Conservation (phyloP, 352 stramenopile genomes). For the Phytophthora melonis region DNA sequence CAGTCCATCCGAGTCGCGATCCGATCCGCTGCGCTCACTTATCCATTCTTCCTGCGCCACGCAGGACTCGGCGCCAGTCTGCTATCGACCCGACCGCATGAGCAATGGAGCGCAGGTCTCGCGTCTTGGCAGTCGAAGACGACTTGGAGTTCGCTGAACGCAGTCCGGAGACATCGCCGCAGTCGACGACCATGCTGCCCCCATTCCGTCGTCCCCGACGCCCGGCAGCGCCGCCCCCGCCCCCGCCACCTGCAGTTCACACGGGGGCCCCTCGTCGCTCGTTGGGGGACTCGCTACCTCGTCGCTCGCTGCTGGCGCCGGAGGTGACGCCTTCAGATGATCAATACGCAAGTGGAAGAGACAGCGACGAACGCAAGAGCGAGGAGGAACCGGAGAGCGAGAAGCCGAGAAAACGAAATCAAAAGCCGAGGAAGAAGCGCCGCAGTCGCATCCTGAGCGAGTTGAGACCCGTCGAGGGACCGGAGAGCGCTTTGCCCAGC, state of each 20-base stretch:
- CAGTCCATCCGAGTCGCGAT: conserved; percentile 13
- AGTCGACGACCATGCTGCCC: conserved; percentile 21
- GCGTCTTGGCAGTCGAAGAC: conserved; percentile 25
- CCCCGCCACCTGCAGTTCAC: conserved; percentile 3
- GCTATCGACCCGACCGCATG: conserved; percentile 14
- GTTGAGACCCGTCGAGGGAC: conserved; percentile 39
- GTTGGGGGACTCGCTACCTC: conserved; percentile 38
- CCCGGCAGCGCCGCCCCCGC: conserved; percentile 24
- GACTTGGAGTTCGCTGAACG: conserved; percentile 29
- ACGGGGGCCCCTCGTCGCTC: conserved; percentile 27
- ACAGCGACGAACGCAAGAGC: conserved; percentile 42
- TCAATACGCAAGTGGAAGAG: conserved; percentile 26
- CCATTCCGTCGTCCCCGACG: conserved; percentile 30
- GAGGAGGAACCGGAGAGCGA: conserved; percentile 16
- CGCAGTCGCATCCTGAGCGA: conserved; percentile 49
- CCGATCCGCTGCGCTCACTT: conserved; percentile 12
- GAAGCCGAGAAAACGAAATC: conserved; percentile 7
- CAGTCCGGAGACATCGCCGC: conserved; percentile 24
- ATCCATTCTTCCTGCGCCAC: conserved; percentile 9
- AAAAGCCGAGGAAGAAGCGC: conserved; percentile 29
- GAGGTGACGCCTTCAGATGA: conserved; percentile 23
- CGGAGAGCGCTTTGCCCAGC: conserved; percentile 21
- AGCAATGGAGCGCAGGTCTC: conserved; percentile 23
- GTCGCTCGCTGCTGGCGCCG: conserved; percentile 42
- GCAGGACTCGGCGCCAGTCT: not conserved